A percentile compares a stretch with the other conserved stretches of the same genome.
Evolutionary conservation across 768 basidiomycete genomes (phyloP).

Genomic region (Dacryopinax primogenitus): DNA sequence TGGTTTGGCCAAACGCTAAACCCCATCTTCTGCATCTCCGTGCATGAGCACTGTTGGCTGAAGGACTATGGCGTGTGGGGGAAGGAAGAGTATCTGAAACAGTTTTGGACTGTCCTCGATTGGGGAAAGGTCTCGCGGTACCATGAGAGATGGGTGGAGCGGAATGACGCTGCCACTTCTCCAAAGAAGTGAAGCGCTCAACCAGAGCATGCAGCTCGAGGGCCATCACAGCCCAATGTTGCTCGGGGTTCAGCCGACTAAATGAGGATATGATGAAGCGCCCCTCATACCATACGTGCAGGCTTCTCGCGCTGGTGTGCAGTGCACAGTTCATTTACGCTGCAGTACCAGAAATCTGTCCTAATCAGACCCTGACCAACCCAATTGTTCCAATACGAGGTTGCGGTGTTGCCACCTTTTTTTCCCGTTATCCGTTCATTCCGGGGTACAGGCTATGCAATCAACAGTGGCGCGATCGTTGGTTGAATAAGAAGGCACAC

Average conservation of each 20-base stretch:
- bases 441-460: not conserved
- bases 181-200: too few species aligned
- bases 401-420: too few species aligned
- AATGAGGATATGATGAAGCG: too few species aligned
- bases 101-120: conserved; percentile 73
- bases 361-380: not conserved
- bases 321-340: not conserved
- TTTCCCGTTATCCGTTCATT: too few species aligned
- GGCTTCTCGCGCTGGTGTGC: too few species aligned
- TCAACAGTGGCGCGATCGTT: not conserved
- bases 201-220: too few species aligned
- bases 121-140: conserved; percentile 45
- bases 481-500: not conserved
- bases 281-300: not conserved
- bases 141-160: not conserved
- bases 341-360: not conserved
- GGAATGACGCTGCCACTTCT: not conserved
- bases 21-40: conserved; percentile 23
- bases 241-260: too few species aligned
- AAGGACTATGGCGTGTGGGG: conserved; percentile 80
- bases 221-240: too few species aligned
- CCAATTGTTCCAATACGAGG: too few species aligned
- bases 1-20: not conserved
- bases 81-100: conserved; percentile 68
- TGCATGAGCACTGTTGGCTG: conserved; percentile 81